Percentiles rank a stretch among this genome's conserved stretches.
phyloP scores from a whole-genome alignment of 495 filamentous ascomycete species.

The Penicillium cosmopolitanum region DNA sequence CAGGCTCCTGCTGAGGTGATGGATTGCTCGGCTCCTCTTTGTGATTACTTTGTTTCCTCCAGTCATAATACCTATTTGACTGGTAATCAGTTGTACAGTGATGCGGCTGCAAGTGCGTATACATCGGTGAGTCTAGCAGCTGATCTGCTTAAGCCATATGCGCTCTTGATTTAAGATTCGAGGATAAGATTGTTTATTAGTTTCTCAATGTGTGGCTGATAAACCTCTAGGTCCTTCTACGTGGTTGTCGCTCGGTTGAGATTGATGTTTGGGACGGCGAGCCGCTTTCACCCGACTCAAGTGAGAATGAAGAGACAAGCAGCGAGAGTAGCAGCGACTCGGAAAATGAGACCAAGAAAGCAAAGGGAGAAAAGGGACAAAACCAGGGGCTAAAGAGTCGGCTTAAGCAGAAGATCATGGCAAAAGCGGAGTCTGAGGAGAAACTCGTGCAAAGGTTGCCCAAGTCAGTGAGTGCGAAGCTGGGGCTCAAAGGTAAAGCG shows the following conservation, averaged over 20 bases:
- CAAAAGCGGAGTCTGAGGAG: conserved; percentile 14
- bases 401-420: conserved; percentile 14
- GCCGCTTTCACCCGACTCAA: conserved; percentile 32
- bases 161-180: not conserved
- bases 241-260: conserved; percentile 91
- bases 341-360: conserved; percentile 18
- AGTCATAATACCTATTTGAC: conserved; percentile 96
- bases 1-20: conserved; percentile 36
- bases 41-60: conserved; percentile 87
- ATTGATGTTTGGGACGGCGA: conserved; percentile 96
- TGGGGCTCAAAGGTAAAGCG: conserved; percentile 11
- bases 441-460: conserved; percentile 21
- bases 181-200: too few relatives aligned
- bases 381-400: conserved; percentile 27
- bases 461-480: conserved; percentile 27
- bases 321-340: conserved; percentile 32
- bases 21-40: conserved; percentile 69
- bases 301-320: conserved; percentile 27
- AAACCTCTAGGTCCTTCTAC: conserved; percentile 59
- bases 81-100: conserved; percentile 87
- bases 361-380: not conserved
- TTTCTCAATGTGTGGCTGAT: too few relatives aligned
- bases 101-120: conserved; percentile 80
- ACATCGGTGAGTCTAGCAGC: conserved; percentile 62
- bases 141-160: not conserved